These are phyloP conservation scores for Leccinum truebloodii DNA, from an alignment of 768 basidiomycete genomes.

Conservation along the genomic window DNA sequence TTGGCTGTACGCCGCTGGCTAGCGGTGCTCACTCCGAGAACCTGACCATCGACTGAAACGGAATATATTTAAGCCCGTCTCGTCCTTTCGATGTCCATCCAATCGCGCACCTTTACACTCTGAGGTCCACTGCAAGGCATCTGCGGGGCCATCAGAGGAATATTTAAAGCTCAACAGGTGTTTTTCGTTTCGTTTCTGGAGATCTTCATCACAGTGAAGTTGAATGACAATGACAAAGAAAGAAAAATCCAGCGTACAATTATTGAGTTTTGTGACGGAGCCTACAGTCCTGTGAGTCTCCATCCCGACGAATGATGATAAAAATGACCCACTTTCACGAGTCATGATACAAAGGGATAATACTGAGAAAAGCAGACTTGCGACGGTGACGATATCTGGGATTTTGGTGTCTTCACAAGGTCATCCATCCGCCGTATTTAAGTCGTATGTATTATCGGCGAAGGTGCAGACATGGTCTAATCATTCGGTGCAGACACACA, in stretches of 20 bases:
- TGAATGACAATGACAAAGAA: neutral
- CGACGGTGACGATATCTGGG: neutral
- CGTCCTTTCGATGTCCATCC: neutral
- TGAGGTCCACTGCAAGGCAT: constrained; percentile 50
- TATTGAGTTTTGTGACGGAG: constrained; percentile 42
- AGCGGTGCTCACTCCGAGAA: constrained; percentile 49
- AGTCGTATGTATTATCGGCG: constrained; percentile 10
- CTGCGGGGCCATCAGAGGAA: constrained; percentile 39
- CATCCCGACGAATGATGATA: neutral
- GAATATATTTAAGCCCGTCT: constrained; percentile 4
- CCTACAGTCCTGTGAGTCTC: constrained; percentile 27
- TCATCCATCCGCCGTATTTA: constrained; percentile 26
- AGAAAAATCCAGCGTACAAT: constrained; percentile 38
- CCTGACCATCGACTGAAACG: constrained; percentile 45
- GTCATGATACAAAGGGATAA: constrained; percentile 16
- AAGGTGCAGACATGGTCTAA: constrained; percentile 8
- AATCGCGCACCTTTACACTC: constrained; percentile 53
- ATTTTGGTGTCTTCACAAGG: neutral
- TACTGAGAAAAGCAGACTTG: neutral
- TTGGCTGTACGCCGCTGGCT: constrained; percentile 40
- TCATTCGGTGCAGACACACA: constrained; percentile 3
- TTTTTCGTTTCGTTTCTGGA: constrained; percentile 34
- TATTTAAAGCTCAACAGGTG: constrained; percentile 45
- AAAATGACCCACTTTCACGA: constrained; percentile 20
- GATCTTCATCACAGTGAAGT: constrained; percentile 29